These are phyloP conservation scores for Seiridium cupressi DNA, from an alignment of 2,329 filamentous ascomycete genomes.

Conservation along the genomic window DNA sequence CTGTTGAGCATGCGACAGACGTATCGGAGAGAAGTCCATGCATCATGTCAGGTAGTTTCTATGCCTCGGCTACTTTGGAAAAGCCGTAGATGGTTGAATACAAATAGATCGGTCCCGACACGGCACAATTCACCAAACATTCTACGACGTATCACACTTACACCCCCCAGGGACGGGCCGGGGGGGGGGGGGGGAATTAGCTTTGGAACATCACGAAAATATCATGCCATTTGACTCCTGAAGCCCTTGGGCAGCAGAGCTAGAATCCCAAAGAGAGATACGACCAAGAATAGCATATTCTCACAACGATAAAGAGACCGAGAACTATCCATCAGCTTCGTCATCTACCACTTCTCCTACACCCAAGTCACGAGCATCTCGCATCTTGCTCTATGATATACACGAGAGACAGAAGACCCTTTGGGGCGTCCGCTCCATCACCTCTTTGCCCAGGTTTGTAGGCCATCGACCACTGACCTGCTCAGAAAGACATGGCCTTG, in stretches of 20 bases:
- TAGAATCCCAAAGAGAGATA: not conserved
- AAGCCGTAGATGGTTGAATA: no score
- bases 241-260: not conserved
- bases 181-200: no score
- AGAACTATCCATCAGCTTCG: no score
- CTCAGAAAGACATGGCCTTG: not conserved
- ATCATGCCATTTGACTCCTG: not conserved
- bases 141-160: no score
- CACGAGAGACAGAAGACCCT: not conserved
- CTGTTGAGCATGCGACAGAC: no score
- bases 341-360: not conserved
- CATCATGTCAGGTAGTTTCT: no score
- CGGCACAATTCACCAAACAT: no score
- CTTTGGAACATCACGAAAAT: not conserved
- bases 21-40: no score
- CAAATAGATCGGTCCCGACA: no score
- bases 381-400: slow-evolving; percentile 2
- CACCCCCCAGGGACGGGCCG: no score
- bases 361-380: not conserved
- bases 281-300: not conserved
- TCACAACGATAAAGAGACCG: not conserved
- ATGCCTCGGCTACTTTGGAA: no score
- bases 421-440: not conserved
- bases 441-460: not conserved
- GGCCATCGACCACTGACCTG: not conserved